These are phyloP conservation scores for Filosporella fistucella DNA, from an alignment of 495 filamentous ascomycete genomes.

Conservation along the genomic window DNA sequence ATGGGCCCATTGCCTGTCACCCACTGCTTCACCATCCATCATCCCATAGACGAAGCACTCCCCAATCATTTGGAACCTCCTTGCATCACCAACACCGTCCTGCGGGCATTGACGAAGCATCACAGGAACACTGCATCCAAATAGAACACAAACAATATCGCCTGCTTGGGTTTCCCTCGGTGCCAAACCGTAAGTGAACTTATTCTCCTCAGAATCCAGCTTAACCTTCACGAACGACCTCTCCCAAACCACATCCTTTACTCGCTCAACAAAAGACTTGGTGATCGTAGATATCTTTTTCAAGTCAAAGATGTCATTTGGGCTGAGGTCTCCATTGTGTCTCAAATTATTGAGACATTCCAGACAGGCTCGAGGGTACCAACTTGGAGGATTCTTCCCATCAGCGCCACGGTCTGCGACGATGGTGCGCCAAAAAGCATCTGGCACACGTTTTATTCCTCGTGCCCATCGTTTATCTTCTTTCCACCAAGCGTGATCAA, in stretches of 20 bases:
- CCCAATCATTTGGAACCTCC: conserved; percentile 20
- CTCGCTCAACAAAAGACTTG: conserved; percentile 22
- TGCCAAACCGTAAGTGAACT: conserved; percentile 20
- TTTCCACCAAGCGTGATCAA: neutral
- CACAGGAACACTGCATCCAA: conserved; percentile 39
- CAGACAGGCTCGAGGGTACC: conserved; percentile 17
- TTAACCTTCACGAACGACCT: conserved; percentile 19
- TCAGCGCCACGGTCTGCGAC: conserved; percentile 23
- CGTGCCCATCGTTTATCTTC: neutral
- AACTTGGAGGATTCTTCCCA: conserved; percentile 13
- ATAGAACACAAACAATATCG: conserved; percentile 36
- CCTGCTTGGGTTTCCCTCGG: conserved; percentile 12
- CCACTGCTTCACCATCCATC: conserved; percentile 23
- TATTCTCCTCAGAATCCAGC: conserved; percentile 1
- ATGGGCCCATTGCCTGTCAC: neutral
- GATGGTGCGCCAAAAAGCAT: conserved; percentile 21
- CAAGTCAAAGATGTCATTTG: conserved; percentile 1
- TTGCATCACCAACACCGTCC: neutral
- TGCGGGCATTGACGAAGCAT: conserved; percentile 25
- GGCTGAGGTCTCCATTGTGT: conserved; percentile 13
- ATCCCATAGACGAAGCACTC: conserved; percentile 28
- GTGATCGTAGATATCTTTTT: conserved; percentile 8
- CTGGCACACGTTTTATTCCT: conserved; percentile 10
- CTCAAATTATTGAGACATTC: conserved; percentile 5
- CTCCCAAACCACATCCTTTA: conserved; percentile 27